Evolutionary conservation across 1,139 yeast species (phyloP), one percentile per base, ranked within the genome.

Genomic region (Geotrichum siamense): DNA sequence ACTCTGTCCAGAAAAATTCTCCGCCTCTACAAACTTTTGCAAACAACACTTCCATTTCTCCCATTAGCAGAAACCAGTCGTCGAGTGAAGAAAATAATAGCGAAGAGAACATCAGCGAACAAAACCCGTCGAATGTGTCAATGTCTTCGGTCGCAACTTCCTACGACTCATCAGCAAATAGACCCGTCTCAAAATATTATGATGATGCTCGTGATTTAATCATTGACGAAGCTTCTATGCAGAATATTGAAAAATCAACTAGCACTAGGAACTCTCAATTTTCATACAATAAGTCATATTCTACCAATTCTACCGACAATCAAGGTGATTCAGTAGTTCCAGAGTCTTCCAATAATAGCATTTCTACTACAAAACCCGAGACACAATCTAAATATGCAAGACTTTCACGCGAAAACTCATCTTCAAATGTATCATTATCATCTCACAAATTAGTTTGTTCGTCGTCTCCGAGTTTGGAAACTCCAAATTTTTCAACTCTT

Each of bases 121-220:
- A 35, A 31, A 31, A 40, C 26, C 38, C 44, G 6, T 46, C 47
- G 12, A 41, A 39, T 19, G 48, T 49, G 31, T 53, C 55, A 39
- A 53, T 53, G 55, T 50, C 54, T 16, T 52, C 54, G n/a, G 38
- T 52, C 20, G 55, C 56, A 27, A 51, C 55, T 19, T 52, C 55
- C 15, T 44, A 48, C 12, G 54, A 52, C 16, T 52, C 53, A 10
- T 41, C 34, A 9, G 35, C 29, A 13, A 38, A 38, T 33, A 35
- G 39, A n/a, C 29, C 35, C 10, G 28, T 21, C 5, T 34, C 42
- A 32, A 43, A 43, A 32, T 42, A 25, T 19, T 42, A 22, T 23
- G 45, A 42, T 16, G 38, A 31, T 25, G 29, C 33, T 19, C 12
- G 26, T 3, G 45, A 36, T 20, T 8, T 33, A 12, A 29, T 31